These are phyloP conservation scores for Sugiyamaella floridensis DNA, from an alignment of 805 yeast species.

Conservation along the genomic window DNA sequence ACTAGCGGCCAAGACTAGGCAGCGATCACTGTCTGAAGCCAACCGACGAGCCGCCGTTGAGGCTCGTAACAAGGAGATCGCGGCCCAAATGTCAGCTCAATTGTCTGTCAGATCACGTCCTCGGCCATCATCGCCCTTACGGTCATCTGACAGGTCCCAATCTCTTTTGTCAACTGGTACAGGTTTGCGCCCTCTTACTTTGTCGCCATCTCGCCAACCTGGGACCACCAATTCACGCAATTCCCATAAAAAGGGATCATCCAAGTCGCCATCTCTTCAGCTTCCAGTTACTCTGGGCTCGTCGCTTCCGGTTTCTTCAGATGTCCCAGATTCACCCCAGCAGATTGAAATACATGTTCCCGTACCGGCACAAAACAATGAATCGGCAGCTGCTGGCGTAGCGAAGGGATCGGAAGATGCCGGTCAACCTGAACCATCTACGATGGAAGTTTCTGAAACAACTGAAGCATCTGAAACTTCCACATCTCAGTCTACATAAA, in stretches of 20 bases:
- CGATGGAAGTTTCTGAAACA: background rate
- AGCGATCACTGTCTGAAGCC: constrained; percentile 19
- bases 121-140: background rate
- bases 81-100: constrained; percentile 5
- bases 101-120: background rate
- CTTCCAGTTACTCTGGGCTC: background rate
- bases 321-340: background rate
- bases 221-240: background rate
- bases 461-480: background rate
- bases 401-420: background rate
- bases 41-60: constrained; percentile 20
- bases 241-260: background rate
- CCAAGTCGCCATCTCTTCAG: background rate
- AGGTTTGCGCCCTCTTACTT: constrained; percentile 20
- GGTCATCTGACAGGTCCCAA: constrained; percentile 4
- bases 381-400: too few relatives aligned
- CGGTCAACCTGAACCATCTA: background rate
- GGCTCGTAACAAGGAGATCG: constrained; percentile 20
- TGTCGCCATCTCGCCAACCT: constrained; percentile 16
- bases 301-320: background rate
- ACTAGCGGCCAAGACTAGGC: constrained; percentile 10
- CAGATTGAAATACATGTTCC: background rate
- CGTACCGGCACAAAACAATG: background rate
- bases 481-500: background rate
- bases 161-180: background rate